phyloP scores from a whole-genome alignment of 345 rosid genomes.

The Hypericum perforatum region DNA sequence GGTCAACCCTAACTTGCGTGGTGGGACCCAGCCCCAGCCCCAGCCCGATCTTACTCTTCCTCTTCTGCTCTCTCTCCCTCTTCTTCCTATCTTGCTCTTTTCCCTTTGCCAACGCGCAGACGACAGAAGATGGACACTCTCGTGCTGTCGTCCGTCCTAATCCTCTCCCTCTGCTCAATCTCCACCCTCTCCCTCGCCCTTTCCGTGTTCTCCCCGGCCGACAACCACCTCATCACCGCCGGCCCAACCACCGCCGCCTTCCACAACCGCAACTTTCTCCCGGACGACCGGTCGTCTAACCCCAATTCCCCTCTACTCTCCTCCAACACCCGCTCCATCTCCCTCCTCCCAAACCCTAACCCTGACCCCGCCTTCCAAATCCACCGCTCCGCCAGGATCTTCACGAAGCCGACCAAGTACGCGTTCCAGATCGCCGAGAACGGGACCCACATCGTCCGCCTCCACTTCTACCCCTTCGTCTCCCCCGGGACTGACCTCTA shows the following conservation, averaged over 20 bases:
- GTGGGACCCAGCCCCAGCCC: too few species aligned
- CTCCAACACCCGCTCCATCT: constrained; percentile 29
- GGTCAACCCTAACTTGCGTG: too few species aligned
- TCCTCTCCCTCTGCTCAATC: constrained; percentile 13
- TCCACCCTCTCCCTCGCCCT: constrained; percentile 7
- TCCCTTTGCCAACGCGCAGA: too few species aligned
- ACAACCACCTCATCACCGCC: constrained; percentile 54
- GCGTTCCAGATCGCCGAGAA: constrained; percentile 42
- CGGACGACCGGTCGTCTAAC: constrained; percentile 28
- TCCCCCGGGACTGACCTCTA: constrained; percentile 31
- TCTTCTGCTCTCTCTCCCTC: too few species aligned
- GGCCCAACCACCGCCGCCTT: constrained; percentile 56
- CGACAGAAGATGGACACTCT: too few species aligned
- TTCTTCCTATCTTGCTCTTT: too few species aligned
- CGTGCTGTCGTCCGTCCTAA: constrained; percentile 3
- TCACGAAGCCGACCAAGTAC: constrained; percentile 51
- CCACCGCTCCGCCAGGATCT: constrained; percentile 56
- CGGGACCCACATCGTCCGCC: constrained; percentile 73
- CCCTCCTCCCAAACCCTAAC: constrained; percentile 23
- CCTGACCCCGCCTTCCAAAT: constrained; percentile 28
- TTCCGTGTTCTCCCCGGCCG: constrained; percentile 34
- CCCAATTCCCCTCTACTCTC: constrained; percentile 22
- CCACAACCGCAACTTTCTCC: constrained; percentile 49
- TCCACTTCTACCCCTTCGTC: constrained; percentile 49
- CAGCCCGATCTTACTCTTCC: too few species aligned